Percentiles rank a stretch among this genome's conserved stretches.
phyloP scores from a whole-genome alignment of 805 yeast species.

The Ogataea ramenticola region DNA sequence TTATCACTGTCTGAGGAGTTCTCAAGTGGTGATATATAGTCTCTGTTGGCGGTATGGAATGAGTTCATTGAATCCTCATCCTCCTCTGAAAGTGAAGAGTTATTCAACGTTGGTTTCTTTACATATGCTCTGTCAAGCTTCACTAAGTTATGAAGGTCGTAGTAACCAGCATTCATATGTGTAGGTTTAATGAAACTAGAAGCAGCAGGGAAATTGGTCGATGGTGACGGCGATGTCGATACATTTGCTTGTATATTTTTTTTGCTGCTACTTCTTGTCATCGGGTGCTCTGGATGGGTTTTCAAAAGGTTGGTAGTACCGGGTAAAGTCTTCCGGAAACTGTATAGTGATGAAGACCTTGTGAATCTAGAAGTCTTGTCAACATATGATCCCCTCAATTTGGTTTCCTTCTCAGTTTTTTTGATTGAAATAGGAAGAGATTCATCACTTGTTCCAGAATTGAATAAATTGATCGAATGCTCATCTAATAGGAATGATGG shows the following conservation, averaged over 20 bases:
- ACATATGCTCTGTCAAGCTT: background rate
- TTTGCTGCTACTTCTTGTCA: background rate
- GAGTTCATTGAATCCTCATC: background rate
- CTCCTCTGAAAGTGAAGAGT: background rate
- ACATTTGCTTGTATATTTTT: no score
- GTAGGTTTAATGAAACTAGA: no score
- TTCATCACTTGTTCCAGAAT: background rate
- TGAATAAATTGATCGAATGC: background rate
- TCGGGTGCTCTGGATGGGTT: background rate
- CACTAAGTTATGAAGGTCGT: background rate
- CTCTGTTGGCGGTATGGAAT: background rate
- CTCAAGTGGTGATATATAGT: background rate
- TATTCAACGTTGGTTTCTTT: background rate
- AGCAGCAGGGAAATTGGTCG: background rate
- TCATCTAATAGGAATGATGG: background rate
- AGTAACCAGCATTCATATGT: background rate
- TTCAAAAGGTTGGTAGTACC: conserved; percentile 7
- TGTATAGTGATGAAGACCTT: conserved; percentile 4
- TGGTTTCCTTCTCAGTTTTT: no score
- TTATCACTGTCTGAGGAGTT: background rate
- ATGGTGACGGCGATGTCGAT: background rate
- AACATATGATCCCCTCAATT: no score
- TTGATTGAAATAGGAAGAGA: background rate
- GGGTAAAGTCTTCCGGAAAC: conserved; percentile 11
- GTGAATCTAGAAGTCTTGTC: no score